Evolutionary conservation across 2,329 filamentous ascomycete species (phyloP).

Genomic region (Scleromitrula shiraiana): DNA sequence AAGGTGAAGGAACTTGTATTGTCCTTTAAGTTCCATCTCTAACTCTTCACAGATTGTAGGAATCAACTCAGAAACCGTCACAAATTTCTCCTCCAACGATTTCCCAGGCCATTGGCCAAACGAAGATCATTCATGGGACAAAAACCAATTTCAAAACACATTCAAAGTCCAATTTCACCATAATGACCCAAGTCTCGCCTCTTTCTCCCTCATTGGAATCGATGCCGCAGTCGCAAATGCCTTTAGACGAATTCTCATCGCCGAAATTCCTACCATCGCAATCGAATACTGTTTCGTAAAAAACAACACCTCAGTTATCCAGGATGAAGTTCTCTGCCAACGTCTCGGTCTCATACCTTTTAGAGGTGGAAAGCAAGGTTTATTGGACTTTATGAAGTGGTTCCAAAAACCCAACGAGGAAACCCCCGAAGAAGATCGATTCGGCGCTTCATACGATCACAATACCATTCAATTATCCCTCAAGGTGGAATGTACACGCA

Average conservation of each 20-base stretch:
- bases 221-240: slow-evolving; percentile 94
- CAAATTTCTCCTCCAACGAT: slow-evolving; percentile 80
- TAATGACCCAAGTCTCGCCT: slow-evolving; percentile 67
- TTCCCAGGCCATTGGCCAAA: slow-evolving; percentile 87
- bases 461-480: slow-evolving; percentile 81
- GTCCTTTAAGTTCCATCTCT: background rate
- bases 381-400: slow-evolving; percentile 74
- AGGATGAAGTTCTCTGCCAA: slow-evolving; percentile 92
- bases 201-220: slow-evolving; percentile 85
- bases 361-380: slow-evolving; percentile 66
- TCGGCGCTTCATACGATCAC: slow-evolving; percentile 59
- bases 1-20: slow-evolving; percentile 39
- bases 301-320: slow-evolving; percentile 96
- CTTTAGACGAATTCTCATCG: slow-evolving; percentile 90
- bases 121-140: slow-evolving; percentile 75
- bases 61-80: slow-evolving; percentile 84
- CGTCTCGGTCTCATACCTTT: slow-evolving; percentile 87
- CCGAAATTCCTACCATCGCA: slow-evolving; percentile 88
- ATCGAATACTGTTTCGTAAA: slow-evolving; percentile 90
- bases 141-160: slow-evolving; percentile 61
- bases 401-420: slow-evolving; percentile 63
- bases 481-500: slow-evolving; percentile 72
- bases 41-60: slow-evolving; percentile 58
- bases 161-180: slow-evolving; percentile 77
- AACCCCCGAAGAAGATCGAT: slow-evolving; percentile 43